Percentiles rank a stretch among this genome's conserved stretches.
phyloP scores from a whole-genome alignment of 768 basidiomycete genomes.

The Tubosaeta sp. region DNA sequence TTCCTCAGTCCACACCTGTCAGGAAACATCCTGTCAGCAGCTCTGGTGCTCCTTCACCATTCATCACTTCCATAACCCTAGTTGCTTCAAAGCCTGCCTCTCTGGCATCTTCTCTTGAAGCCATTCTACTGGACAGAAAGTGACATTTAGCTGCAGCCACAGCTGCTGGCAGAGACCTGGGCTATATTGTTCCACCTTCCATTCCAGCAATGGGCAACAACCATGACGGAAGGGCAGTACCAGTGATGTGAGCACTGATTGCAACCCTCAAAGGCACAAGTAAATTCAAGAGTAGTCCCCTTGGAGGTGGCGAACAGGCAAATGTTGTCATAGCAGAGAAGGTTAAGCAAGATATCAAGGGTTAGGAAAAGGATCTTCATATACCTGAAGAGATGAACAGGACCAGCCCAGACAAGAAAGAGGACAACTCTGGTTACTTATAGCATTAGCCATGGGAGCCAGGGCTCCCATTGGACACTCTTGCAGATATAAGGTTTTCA shows the following conservation, averaged over 20 bases:
- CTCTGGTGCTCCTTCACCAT: constrained; percentile 9
- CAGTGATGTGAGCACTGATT: constrained; percentile 9
- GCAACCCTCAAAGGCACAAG: constrained; percentile 40
- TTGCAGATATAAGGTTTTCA: neutral
- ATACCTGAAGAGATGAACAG: constrained; percentile 35
- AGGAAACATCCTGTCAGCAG: constrained; percentile 18
- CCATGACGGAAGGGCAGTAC: constrained; percentile 14
- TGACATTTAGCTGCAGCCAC: constrained; percentile 46
- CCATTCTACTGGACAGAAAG: constrained; percentile 62
- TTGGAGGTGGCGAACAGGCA: constrained; percentile 42
- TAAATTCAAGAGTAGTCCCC: constrained; percentile 73
- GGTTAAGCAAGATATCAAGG: constrained; percentile 35
- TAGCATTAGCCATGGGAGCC: constrained; percentile 8
- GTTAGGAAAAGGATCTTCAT: constrained; percentile 22
- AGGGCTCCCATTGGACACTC: neutral
- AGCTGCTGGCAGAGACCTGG: constrained; percentile 18
- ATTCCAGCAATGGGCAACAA: constrained; percentile 9
- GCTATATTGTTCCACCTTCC: constrained; percentile 3
- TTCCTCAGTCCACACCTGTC: neutral
- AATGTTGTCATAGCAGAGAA: constrained; percentile 49
- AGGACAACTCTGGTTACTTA: constrained; percentile 26
- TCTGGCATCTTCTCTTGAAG: constrained; percentile 60
- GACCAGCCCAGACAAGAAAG: constrained; percentile 33
- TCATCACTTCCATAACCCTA: constrained; percentile 11
- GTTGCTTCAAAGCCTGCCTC: constrained; percentile 35